Conservation (phyloP, 1,284 basidiomycete species). For the Irpex lacteus region DNA sequence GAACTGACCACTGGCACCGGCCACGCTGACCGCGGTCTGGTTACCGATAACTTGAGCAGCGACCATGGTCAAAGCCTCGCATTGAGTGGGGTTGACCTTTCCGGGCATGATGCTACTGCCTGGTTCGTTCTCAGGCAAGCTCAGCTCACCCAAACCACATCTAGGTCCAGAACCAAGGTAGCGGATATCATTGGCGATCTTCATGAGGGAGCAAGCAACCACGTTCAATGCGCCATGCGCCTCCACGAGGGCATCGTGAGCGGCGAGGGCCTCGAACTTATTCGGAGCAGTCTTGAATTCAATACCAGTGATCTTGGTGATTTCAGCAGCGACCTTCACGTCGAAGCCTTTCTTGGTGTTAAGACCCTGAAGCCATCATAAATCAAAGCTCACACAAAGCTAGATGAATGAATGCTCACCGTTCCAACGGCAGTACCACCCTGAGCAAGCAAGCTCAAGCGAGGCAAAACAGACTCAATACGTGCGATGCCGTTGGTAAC, state of each 20-base stretch:
- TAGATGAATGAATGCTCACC: slow-evolving; percentile 42
- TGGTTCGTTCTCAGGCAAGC: slow-evolving; percentile 97
- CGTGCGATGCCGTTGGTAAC: slow-evolving; percentile 89
- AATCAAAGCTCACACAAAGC: neutral
- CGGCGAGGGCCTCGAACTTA: slow-evolving; percentile 98
- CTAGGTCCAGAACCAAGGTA: slow-evolving; percentile 98
- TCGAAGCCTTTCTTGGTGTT: slow-evolving; percentile 99
- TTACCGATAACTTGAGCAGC: slow-evolving; percentile 99
- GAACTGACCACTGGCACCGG: slow-evolving; percentile 95
- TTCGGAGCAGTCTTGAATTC: slow-evolving; percentile 97
- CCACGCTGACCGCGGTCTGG: slow-evolving; percentile 91
- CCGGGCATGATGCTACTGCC: slow-evolving; percentile 99
- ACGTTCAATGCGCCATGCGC: slow-evolving; percentile 96
- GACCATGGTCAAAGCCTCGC: slow-evolving; percentile 98
- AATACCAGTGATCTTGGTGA: slow-evolving; percentile 89
- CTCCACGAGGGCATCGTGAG: slow-evolving; percentile 97
- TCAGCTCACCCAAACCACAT: slow-evolving; percentile 95
- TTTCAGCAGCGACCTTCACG: slow-evolving; percentile 89
- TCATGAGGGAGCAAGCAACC: slow-evolving; percentile 95
- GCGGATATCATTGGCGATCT: slow-evolving; percentile 99
- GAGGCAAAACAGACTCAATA: slow-evolving; percentile 80
- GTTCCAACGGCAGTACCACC: slow-evolving; percentile 99
- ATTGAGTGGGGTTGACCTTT: slow-evolving; percentile 99
- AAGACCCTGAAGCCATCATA: slow-evolving; percentile 63
- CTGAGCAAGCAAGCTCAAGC: slow-evolving; percentile 90